Evolutionary conservation across 768 basidiomycete genomes (phyloP).

Genomic region (Trametes maxima): DNA sequence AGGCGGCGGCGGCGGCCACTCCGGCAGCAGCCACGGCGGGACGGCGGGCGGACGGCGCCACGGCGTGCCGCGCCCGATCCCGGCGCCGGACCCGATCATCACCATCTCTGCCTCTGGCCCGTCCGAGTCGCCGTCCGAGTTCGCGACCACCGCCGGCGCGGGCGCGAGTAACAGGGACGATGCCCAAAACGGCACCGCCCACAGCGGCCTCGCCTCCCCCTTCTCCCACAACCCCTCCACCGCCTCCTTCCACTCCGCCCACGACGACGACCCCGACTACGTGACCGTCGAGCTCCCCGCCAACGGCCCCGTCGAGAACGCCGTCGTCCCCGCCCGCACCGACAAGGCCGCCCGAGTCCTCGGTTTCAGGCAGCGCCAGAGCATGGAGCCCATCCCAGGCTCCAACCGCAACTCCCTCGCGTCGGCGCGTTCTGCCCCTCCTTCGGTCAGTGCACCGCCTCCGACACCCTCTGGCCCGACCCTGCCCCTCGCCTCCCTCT

Average conservation of each 20-base stretch:
- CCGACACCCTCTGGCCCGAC: conserved; percentile 66
- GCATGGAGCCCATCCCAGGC: conserved; percentile 86
- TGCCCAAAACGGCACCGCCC: conserved; percentile 38
- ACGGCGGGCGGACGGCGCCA: conserved; percentile 5
- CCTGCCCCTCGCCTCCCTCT: conserved; percentile 78
- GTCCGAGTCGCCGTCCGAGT: too few relatives aligned
- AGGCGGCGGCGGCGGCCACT: conserved; percentile 2
- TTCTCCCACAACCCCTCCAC: conserved; percentile 20
- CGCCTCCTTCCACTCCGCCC: conserved; percentile 22
- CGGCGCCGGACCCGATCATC: conserved; percentile 53
- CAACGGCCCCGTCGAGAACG: conserved; percentile 30
- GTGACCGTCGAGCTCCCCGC: conserved; percentile 50
- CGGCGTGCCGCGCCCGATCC: conserved; percentile 26
- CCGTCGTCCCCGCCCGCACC: conserved; percentile 44
- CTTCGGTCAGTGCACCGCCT: conserved; percentile 50
- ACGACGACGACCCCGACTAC: conserved; percentile 64
- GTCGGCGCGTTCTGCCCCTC: conserved; percentile 62
- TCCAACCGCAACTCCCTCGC: conserved; percentile 76
- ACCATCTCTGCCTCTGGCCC: conserved; percentile 42
- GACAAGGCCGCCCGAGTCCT: conserved; percentile 82
- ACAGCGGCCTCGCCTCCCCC: conserved; percentile 5
- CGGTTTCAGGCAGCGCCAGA: conserved; percentile 71
- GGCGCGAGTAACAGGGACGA: conserved; percentile 13
- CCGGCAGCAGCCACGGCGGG: neutral
- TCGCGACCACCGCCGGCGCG: conserved; percentile 10